Evolutionary conservation across 176 grass and related monocot genomes (phyloP).

Genomic region (Phyllostachys edulis): DNA sequence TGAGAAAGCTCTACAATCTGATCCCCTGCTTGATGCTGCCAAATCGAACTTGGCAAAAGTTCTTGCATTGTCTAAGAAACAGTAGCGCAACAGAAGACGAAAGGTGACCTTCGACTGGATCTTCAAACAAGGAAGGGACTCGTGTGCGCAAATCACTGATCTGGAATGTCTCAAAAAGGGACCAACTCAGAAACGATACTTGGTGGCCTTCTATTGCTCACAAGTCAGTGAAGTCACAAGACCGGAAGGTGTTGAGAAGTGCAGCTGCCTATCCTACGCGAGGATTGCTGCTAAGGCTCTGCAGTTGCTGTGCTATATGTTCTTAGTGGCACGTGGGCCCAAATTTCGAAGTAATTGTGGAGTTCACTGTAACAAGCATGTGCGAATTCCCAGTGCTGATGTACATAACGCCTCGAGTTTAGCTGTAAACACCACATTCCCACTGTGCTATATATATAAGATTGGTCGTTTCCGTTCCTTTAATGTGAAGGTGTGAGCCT

Average conservation of each 20-base stretch:
- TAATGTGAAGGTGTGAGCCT: background rate
- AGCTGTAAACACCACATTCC: background rate
- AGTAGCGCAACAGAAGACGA: constrained; percentile 34
- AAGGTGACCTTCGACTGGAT: constrained; percentile 6
- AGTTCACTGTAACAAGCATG: background rate
- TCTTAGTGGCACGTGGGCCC: background rate
- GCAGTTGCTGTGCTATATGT: background rate
- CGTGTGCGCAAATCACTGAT: background rate
- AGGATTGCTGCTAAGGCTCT: background rate
- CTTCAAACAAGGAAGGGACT: background rate
- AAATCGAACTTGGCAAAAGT: constrained; percentile 80
- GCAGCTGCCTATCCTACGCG: background rate
- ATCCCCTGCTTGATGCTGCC: constrained; percentile 83
- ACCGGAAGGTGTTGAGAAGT: background rate
- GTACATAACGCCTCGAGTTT: constrained; percentile 8
- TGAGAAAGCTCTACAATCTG: constrained; percentile 73
- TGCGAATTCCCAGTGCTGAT: background rate
- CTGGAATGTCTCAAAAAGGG: background rate
- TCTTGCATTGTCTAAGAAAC: constrained; percentile 44
- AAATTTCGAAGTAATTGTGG: constrained; percentile 9
- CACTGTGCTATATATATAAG: background rate
- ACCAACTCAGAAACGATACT: background rate
- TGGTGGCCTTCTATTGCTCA: background rate
- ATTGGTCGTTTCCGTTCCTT: background rate
- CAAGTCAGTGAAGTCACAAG: background rate